Percentiles rank a stretch among this genome's conserved stretches.
phyloP scores from a whole-genome alignment of 2,329 filamentous ascomycete genomes.

The Verticillium tricorpus region DNA sequence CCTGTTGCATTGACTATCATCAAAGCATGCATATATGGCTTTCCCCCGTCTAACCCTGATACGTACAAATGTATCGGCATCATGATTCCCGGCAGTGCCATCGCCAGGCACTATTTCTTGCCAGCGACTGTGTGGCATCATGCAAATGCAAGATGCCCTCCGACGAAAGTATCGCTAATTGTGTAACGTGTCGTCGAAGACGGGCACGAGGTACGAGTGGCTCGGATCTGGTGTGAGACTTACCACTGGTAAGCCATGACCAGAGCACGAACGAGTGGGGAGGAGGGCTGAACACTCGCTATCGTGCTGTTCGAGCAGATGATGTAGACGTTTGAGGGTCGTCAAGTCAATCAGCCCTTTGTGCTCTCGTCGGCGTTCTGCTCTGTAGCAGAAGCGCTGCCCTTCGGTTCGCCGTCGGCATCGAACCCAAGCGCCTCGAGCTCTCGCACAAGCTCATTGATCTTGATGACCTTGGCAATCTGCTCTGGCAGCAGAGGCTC shows the following conservation, averaged over 20 bases:
- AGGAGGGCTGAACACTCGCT: not conserved
- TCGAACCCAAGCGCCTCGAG: constrained; percentile 82
- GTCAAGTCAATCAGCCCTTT: not conserved
- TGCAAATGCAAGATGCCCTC: not conserved
- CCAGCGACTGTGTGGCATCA: not conserved
- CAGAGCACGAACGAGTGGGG: not conserved
- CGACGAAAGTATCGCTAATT: not conserved
- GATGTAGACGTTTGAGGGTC: not conserved
- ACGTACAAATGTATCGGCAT: not conserved
- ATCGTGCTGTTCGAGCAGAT: not conserved
- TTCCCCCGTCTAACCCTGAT: not conserved
- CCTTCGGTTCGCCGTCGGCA: not conserved
- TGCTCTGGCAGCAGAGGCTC: constrained; percentile 85
- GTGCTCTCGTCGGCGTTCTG: not conserved
- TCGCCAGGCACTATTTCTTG: not conserved
- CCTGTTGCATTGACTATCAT: too few species aligned
- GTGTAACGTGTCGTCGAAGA: not conserved
- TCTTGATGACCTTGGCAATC: constrained; percentile 95
- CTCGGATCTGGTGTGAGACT: not conserved
- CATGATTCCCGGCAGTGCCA: not conserved
- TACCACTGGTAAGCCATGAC: not conserved
- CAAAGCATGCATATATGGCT: too few species aligned
- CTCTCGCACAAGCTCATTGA: constrained; percentile 87
- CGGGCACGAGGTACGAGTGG: not conserved
- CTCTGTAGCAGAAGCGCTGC: not conserved